Evolutionary conservation across 257 asterid genomes (phyloP), one percentile per base, ranked within the genome.

Genomic region (Scutellaria barbata): DNA sequence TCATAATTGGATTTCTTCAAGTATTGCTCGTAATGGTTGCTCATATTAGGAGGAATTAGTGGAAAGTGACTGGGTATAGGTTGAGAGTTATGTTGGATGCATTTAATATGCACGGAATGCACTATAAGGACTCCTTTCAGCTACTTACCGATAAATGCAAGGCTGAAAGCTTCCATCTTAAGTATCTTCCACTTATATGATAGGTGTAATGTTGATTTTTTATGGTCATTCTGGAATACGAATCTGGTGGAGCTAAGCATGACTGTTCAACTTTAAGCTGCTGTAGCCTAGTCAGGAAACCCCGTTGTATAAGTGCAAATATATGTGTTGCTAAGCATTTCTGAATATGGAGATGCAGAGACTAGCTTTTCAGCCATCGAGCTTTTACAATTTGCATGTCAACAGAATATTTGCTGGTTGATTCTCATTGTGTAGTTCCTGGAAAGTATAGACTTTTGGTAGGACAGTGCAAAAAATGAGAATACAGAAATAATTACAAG

Each of bases 11-110:
- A 14, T 45, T 45, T 70, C 42, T 22, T 48, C 11, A 9, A 35
- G 17, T 18, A 7, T 18, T 57, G 9, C 46, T 70, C 50, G 12
- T 50, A 47, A 43, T 30, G 4, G 35, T 30, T 1, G 35, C 35
- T 30, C 35, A 4, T 30, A 35, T 22, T 65, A 6, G 10, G 46
- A 12, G 51, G n/a, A n/a, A n/a, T 66, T 18, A n/a, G 66, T 45
- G 39, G 59, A 66, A 56, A 33, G 50, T 42, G 41, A 7, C 65
- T 51, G 59, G 37, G 60, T 66, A 45, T 18, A 46, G 37, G 5
- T 2, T 74, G 39, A 56, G 54, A 11, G 68, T 8, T 57, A 16
- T 37, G 4, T 50, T 33, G 52, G 53, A 66, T 56, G 78, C 25
- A 37, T 43, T 30, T 25, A 56, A 16, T n/a, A 16, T 12, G n/a